phyloP scores from a whole-genome alignment of 805 yeast genomes.

The Candida piceae region DNA sequence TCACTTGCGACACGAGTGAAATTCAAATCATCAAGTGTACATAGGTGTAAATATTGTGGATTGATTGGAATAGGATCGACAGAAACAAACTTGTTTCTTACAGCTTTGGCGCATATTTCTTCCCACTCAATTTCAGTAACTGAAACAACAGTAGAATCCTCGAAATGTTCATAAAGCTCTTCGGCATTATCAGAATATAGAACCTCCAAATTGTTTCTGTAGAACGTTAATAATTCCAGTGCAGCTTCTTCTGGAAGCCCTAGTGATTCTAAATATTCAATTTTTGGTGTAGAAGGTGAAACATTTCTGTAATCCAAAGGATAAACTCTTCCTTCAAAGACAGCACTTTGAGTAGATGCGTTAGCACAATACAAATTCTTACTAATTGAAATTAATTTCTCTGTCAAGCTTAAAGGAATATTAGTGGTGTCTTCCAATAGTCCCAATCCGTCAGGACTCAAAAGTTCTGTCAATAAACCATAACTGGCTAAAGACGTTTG shows the following conservation, averaged over 20 bases:
- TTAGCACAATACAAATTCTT: slow-evolving; percentile 35
- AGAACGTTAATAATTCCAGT: slow-evolving; percentile 18
- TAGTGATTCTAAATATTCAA: slow-evolving; percentile 28
- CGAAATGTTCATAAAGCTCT: slow-evolving; percentile 31
- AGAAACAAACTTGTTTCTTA: slow-evolving; percentile 14
- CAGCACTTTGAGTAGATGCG: slow-evolving; percentile 32
- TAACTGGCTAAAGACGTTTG: slow-evolving; percentile 38
- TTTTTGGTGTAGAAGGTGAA: slow-evolving; percentile 34
- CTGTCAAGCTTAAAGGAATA: slow-evolving; percentile 36
- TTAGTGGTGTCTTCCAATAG: slow-evolving; percentile 20
- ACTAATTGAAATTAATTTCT: slow-evolving; percentile 40
- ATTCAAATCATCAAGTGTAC: slow-evolving; percentile 37
- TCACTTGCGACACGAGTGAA: slow-evolving; percentile 34
- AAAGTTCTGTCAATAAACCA: slow-evolving; percentile 33
- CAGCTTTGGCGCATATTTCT: slow-evolving; percentile 13
- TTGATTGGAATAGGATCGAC: slow-evolving; percentile 27
- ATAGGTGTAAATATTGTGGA: slow-evolving; percentile 34
- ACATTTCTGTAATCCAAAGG: slow-evolving; percentile 36
- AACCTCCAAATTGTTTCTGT: slow-evolving; percentile 19
- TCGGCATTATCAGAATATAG: slow-evolving; percentile 15
- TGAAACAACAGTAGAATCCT: slow-evolving; percentile 12
- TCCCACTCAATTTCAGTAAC: slow-evolving; percentile 15
- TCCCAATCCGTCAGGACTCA: slow-evolving; percentile 25
- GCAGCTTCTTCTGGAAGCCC: slow-evolving; percentile 32
- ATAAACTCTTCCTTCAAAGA: slow-evolving; percentile 32